These are phyloP conservation scores for Suhomyces pyralidae DNA, from an alignment of 805 yeast genomes.

Conservation along the genomic window DNA sequence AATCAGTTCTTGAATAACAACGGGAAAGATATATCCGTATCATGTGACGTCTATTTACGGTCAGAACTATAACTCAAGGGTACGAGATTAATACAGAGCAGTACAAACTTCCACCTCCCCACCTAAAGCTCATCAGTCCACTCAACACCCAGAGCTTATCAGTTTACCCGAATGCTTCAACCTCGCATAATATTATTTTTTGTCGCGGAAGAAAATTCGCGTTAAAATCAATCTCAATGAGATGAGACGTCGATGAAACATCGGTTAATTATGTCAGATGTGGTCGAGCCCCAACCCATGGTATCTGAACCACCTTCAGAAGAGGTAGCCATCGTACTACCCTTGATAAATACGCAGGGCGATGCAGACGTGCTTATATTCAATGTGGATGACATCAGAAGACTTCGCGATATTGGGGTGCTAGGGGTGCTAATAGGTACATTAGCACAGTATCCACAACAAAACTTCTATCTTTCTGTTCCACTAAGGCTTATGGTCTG, in stretches of 20 bases:
- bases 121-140: background rate
- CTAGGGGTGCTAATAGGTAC: slow-evolving; percentile 82
- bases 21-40: background rate
- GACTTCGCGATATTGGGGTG: slow-evolving; percentile 57
- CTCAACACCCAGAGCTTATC: background rate
- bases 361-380: slow-evolving; percentile 51
- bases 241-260: background rate
- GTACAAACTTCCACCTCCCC: background rate
- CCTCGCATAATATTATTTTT: background rate
- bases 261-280: background rate
- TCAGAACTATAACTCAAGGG: too few species aligned
- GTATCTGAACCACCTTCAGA: background rate
- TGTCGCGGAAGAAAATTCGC: background rate
- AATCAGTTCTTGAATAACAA: too few species aligned
- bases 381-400: slow-evolving; percentile 49
- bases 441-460: slow-evolving; percentile 88
- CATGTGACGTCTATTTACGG: background rate
- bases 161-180: too few species aligned
- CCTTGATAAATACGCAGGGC: slow-evolving; percentile 11
- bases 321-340: slow-evolving; percentile 14
- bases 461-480: slow-evolving; percentile 78
- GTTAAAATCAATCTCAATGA: background rate
- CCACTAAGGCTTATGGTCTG: slow-evolving; percentile 74
- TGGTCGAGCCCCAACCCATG: background rate
- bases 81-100: too few species aligned